Percentiles rank a stretch among this genome's conserved stretches.
These are phyloP conservation scores for Cryptosporidium sp. DNA, from an alignment of 169 alveolate species.

Conservation along the genomic window DNA sequence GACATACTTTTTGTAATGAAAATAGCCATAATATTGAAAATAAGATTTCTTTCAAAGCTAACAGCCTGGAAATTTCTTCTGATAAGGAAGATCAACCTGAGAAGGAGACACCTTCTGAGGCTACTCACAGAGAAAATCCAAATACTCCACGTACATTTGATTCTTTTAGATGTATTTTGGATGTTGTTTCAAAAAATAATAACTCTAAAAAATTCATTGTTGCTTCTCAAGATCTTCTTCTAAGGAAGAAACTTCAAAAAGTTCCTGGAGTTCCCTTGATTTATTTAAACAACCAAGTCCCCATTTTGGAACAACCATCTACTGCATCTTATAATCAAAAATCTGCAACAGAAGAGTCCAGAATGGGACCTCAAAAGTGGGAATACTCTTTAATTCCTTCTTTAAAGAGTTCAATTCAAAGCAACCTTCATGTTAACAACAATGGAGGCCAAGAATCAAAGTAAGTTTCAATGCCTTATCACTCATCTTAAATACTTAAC, in stretches of 20 bases:
- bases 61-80: neutral
- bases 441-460: neutral
- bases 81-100: neutral
- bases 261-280: slow-evolving; percentile 69
- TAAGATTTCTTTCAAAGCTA: neutral
- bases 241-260: slow-evolving; percentile 46
- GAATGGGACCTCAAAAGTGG: slow-evolving; percentile 60
- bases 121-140: neutral
- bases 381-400: slow-evolving; percentile 48
- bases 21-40: neutral
- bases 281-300: slow-evolving; percentile 39
- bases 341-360: slow-evolving; percentile 1
- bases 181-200: slow-evolving; percentile 19
- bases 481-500: too few species aligned
- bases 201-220: slow-evolving; percentile 61
- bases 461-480: slow-evolving; percentile 1
- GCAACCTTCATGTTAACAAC: neutral
- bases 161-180: slow-evolving; percentile 68
- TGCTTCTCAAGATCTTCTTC: slow-evolving; percentile 46
- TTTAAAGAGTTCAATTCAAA: neutral
- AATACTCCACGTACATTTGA: slow-evolving; percentile 29
- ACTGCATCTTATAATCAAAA: slow-evolving; percentile 18
- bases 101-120: neutral
- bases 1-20: slow-evolving; percentile 28
- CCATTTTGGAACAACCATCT: slow-evolving; percentile 57